These are phyloP conservation scores for Singerocomus inundabilis DNA, from an alignment of 1,284 basidiomycete genomes.

Conservation along the genomic window DNA sequence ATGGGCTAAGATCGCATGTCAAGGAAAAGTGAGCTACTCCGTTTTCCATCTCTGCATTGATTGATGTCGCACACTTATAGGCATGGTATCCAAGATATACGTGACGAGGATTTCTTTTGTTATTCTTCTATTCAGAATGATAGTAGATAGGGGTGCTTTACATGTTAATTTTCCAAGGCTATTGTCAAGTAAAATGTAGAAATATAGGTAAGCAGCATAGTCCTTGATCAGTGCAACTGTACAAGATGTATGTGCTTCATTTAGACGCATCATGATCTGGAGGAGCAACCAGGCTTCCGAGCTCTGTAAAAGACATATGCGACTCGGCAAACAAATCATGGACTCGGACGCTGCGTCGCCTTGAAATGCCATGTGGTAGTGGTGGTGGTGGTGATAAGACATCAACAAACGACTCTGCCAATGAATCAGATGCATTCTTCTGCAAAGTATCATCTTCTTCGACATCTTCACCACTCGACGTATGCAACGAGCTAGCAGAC, in stretches of 20 bases:
- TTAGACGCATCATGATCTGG: background rate
- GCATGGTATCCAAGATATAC: slow-evolving; percentile 39
- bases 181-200: too few species aligned
- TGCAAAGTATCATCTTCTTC: background rate
- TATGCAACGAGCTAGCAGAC: background rate
- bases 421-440: background rate
- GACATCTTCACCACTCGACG: background rate
- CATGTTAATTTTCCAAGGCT: background rate
- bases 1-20: slow-evolving; percentile 58
- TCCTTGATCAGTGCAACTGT: background rate
- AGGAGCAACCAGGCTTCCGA: slow-evolving; percentile 25
- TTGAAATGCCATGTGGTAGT: slow-evolving; percentile 1
- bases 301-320: slow-evolving; percentile 28
- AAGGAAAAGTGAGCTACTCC: slow-evolving; percentile 50
- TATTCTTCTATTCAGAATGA: slow-evolving; percentile 3
- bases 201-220: background rate
- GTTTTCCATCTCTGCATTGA: background rate
- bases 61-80: slow-evolving; percentile 25
- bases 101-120: slow-evolving; percentile 43
- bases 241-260: background rate
- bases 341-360: slow-evolving; percentile 24
- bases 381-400: slow-evolving; percentile 26
- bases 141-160: background rate
- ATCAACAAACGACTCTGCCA: slow-evolving; percentile 18
- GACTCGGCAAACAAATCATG: slow-evolving; percentile 29